Percentiles rank a stretch among this genome's conserved stretches.
These are phyloP conservation scores for Leptomonas pyrrhocoris DNA, from an alignment of 208 protist genomes.

Conservation along the genomic window DNA sequence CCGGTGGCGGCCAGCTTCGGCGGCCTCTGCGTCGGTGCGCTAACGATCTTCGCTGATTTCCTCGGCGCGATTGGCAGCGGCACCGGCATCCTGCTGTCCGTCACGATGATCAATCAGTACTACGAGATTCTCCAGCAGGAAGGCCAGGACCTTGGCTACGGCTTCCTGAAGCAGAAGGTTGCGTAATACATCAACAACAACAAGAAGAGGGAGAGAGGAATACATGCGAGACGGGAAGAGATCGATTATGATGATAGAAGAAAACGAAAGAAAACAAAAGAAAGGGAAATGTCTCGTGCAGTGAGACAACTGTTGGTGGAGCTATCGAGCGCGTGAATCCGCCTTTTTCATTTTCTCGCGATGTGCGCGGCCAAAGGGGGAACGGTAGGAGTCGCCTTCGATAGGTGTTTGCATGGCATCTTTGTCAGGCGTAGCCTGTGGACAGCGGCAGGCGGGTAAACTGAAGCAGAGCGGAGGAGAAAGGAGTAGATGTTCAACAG, in stretches of 20 bases:
- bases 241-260: too few relatives aligned
- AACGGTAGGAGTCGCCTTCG: too few relatives aligned
- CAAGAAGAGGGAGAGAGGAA: neutral
- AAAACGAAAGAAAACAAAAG: constrained; percentile 25
- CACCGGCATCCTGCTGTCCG: constrained; percentile 99
- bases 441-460: too few relatives aligned
- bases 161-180: constrained; percentile 79
- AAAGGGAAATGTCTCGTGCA: neutral
- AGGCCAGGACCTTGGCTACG: constrained; percentile 89
- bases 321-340: too few relatives aligned
- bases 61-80: constrained; percentile 97
- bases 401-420: too few relatives aligned
- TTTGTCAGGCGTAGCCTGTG: too few relatives aligned
- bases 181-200: constrained; percentile 34
- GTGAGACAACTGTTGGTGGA: too few relatives aligned
- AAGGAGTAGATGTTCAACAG: neutral
- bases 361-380: too few relatives aligned
- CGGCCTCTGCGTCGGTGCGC: constrained; percentile 99
- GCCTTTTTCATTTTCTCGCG: too few relatives aligned
- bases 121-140: constrained; percentile 99
- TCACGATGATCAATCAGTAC: constrained; percentile 99
- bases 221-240: too few relatives aligned
- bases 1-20: constrained; percentile 99
- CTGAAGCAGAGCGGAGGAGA: neutral
- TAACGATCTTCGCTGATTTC: constrained; percentile 99